Percentiles rank a stretch among this genome's conserved stretches.
Evolutionary conservation across 305 asterid species (phyloP).

Genomic region (Fraxinus ornus): DNA sequence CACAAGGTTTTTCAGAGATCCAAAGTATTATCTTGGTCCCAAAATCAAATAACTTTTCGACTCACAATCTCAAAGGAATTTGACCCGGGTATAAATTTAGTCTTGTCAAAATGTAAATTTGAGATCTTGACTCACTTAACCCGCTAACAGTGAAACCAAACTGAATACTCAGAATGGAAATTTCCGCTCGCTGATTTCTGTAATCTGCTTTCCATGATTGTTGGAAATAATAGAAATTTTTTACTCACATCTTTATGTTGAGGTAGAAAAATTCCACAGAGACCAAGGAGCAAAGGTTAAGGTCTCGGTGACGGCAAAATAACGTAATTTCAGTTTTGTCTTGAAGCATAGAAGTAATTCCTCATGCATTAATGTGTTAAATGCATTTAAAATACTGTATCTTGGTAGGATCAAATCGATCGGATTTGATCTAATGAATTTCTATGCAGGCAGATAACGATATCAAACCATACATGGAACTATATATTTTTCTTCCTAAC

Average conservation of each 20-base stretch:
- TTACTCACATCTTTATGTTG: not conserved
- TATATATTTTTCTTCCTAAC: not conserved
- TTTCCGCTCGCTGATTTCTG: not conserved
- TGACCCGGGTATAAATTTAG: not conserved
- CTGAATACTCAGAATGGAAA: not conserved
- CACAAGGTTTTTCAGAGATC: constrained; percentile 75
- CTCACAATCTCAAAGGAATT: not conserved
- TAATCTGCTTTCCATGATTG: not conserved
- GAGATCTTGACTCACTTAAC: not conserved
- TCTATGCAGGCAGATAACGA: not conserved
- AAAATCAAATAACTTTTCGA: constrained; percentile 38
- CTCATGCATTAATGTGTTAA: not conserved
- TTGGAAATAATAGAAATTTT: not conserved
- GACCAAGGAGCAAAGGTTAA: not conserved
- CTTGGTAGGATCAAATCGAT: not conserved
- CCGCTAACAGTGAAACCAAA: not conserved
- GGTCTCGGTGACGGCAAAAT: not conserved
- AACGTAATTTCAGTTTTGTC: not conserved
- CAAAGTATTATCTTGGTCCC: constrained; percentile 71
- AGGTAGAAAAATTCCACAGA: not conserved
- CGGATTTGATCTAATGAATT: not conserved
- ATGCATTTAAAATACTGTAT: not conserved
- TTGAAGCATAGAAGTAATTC: not conserved
- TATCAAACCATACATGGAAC: not conserved
- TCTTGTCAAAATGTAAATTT: not conserved